Base-by-base conservation (phyloP, 2,329 filamentous ascomycete genomes). In the Tolypocladium album region DNA sequence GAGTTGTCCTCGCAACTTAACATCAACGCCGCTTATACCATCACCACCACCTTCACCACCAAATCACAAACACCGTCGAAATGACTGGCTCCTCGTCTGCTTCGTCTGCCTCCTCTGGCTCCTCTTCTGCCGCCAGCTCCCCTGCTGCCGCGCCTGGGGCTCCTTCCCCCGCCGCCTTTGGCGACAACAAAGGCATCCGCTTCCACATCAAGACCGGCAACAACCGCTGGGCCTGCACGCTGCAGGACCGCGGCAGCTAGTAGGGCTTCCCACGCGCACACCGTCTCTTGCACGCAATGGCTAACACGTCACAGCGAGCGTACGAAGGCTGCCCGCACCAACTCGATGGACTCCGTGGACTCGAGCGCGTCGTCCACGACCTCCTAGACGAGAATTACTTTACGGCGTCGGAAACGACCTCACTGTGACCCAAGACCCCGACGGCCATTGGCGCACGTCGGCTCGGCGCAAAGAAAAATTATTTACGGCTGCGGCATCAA, bases 151-250 rank as follows among this genome's bases (percentile, higher is more conserved):
- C 62, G 36, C 65, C 72, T 52, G 22, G 13, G 15, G 24, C 57
- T 31, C 56, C 64, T 31, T 60, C 62, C 38, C 65, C 72, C 53
- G 31, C 65, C 58, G 39, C 50, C 62, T 62, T 75, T 36, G 72
- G 77, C 58, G 71, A 77, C 62, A 72, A 69, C 66, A 70, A 65
- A 61, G 75, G 71, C 61, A 72, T 81, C 72, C 73, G 73, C 68
- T 81, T 81, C 71, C 67, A 76, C 55, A 75, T 81, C 70, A 75
- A 74, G 70, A 71, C 78, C 47, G 77, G 76, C 61, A 70, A 72
- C 65, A 63, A 69, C 56, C 69, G 68, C 55, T 75, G 72, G 66
- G 58, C 67, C 47, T 79, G 77, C 69, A 74, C 73, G 24, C 67
- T 80, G 6, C 73, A 78, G 62, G 77, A 80, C 68, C 76, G 78